Conservation (phyloP, 2,329 filamentous ascomycete species). For the Colletotrichum eleusines region DNA sequence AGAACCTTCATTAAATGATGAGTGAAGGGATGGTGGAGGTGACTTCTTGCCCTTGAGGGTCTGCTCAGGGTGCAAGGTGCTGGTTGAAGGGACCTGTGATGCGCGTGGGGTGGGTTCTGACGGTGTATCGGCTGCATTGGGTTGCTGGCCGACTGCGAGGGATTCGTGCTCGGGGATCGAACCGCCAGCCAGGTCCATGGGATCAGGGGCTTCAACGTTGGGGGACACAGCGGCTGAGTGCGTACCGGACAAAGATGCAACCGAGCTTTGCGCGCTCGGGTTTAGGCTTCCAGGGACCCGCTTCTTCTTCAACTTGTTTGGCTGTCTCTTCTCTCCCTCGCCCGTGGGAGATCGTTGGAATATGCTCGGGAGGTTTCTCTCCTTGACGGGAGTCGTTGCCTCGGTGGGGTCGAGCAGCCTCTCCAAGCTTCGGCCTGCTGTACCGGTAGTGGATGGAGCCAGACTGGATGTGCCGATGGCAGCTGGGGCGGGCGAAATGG, state of each 20-base stretch:
- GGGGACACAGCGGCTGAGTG: constrained; percentile 61
- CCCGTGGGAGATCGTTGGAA: constrained; percentile 77
- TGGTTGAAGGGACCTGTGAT: constrained; percentile 59
- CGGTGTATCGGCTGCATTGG: constrained; percentile 44
- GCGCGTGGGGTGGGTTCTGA: constrained; percentile 61
- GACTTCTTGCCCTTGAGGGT: constrained; percentile 76
- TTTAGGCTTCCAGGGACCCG: constrained; percentile 80
- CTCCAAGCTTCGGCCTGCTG: constrained; percentile 62
- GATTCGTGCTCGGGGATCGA: constrained; percentile 40
- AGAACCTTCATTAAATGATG: constrained; percentile 83
- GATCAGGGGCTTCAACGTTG: constrained; percentile 58
- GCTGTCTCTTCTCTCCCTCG: constrained; percentile 75
- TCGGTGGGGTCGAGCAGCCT: constrained; percentile 58
- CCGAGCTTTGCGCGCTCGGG: constrained; percentile 91
- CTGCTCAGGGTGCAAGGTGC: constrained; percentile 57
- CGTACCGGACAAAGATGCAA: constrained; percentile 72
- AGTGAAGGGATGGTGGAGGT: constrained; percentile 81
- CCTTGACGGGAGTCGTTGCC: constrained; percentile 70
- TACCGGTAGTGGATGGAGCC: constrained; percentile 48
- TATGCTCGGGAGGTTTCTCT: constrained; percentile 76
- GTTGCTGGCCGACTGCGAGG: constrained; percentile 18
- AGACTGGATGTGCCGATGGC: constrained; percentile 46
- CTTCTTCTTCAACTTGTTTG: constrained; percentile 94
- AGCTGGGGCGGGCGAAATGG: constrained; percentile 46
- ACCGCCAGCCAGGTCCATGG: constrained; percentile 55